These are phyloP conservation scores for Russula vinacea DNA, from an alignment of 768 basidiomycete genomes.

Conservation along the genomic window DNA sequence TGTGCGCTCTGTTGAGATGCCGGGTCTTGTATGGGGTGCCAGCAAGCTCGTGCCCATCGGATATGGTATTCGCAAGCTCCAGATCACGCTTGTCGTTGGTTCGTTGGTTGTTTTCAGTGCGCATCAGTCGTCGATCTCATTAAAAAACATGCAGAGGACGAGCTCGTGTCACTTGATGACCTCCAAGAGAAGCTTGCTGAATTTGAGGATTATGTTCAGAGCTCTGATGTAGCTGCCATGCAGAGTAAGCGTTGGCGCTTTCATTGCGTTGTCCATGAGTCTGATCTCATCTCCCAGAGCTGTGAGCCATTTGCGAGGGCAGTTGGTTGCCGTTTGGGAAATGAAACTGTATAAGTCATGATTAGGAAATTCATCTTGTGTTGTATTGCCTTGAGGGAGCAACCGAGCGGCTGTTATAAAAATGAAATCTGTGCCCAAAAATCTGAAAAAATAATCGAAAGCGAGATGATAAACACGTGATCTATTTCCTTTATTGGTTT, in stretches of 20 bases:
- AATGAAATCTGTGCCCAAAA: background rate
- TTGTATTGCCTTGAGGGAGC: background rate
- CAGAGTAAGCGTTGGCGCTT: slow-evolving; percentile 56
- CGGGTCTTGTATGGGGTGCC: slow-evolving; percentile 94
- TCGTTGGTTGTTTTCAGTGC: slow-evolving; percentile 27
- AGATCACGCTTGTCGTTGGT: slow-evolving; percentile 56
- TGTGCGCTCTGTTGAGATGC: slow-evolving; percentile 83
- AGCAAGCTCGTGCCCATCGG: slow-evolving; percentile 92
- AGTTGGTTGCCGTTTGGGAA: background rate
- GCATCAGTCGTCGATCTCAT: slow-evolving; percentile 45
- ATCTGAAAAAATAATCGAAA: too few relatives aligned
- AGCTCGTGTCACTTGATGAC: slow-evolving; percentile 88
- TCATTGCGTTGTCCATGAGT: background rate
- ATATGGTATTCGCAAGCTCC: slow-evolving; percentile 93
- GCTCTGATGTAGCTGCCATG: slow-evolving; percentile 89
- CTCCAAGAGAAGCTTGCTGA: slow-evolving; percentile 87
- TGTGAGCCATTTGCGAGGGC: slow-evolving; percentile 43
- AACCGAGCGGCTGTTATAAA: background rate
- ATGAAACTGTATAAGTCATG: background rate
- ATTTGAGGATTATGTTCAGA: slow-evolving; percentile 87
- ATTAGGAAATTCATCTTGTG: background rate
- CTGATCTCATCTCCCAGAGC: slow-evolving; percentile 31
- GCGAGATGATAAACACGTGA: slow-evolving; percentile 1
- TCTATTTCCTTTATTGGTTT: slow-evolving; percentile 3
- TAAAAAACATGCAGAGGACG: slow-evolving; percentile 66